Evolutionary conservation across 73 alveolate species (phyloP).

Genomic region (Durusdinium trenchii): DNA sequence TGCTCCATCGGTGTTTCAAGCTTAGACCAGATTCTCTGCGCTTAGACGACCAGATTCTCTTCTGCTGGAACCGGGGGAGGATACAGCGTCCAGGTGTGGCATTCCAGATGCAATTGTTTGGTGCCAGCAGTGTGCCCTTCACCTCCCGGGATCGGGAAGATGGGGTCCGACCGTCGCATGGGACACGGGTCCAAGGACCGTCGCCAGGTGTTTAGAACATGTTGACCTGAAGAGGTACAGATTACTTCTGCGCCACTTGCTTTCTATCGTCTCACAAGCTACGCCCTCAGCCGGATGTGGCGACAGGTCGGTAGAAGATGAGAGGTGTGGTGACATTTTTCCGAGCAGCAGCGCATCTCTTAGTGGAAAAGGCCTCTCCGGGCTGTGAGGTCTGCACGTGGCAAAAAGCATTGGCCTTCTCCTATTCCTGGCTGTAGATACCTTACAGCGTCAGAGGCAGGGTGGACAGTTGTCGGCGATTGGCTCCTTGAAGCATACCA

Average conservation of each 20-base stretch:
- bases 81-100: conserved; percentile 81
- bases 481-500: background rate
- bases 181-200: background rate
- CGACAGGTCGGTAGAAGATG: background rate
- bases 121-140: conserved; percentile 90
- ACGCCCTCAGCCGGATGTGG: background rate
- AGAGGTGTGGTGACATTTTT: too few species aligned
- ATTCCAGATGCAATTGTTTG: conserved; percentile 95
- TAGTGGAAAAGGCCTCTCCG: background rate
- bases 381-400: conserved; percentile 65
- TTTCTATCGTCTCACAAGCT: conserved; percentile 90
- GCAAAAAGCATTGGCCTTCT: conserved; percentile 94
- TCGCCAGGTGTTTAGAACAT: background rate
- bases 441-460: conserved; percentile 92
- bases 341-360: background rate
- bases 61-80: too few species aligned
- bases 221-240: conserved; percentile 23
- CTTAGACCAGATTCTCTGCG: background rate
- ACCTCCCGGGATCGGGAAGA: background rate
- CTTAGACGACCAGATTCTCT: too few species aligned
- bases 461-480: background rate
- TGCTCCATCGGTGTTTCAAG: background rate
- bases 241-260: conserved; percentile 96
- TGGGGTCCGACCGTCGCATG: background rate
- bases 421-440: conserved; percentile 94